Evolutionary conservation across 257 asterid genomes (phyloP), one percentile per base, ranked within the genome.

Genomic region (Nicotiana sylvestris): DNA sequence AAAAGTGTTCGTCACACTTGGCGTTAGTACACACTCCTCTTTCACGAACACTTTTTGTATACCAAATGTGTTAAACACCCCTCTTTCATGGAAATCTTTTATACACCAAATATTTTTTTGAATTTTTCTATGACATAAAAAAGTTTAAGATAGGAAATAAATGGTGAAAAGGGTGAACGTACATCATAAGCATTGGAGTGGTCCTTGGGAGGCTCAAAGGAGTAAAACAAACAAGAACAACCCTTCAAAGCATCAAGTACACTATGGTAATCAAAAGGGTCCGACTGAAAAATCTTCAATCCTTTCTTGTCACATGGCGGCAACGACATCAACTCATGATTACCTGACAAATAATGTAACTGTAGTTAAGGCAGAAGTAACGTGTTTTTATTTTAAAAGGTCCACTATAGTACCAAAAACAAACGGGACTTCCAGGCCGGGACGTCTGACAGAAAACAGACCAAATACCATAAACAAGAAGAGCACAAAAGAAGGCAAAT

Each of bases 221-320:
- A 86, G 90, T 93, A 94, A 77, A 95, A 92, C 90, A 95, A 85
- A 53, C 96, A 97, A 57, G 77, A 89, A 39, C 98, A 95, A 0
- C 97, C 97, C 81, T 88, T 92, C 21, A 95, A 85, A 0, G 99
- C 99, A 25, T 91, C 97, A 86, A 92, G 53, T 56, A 95, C 88
- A 89, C 97, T 95, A 83, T 90, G 97, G 83, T 93, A 95, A 82
- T 95, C 98, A 90, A 95, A 90, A 9, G 95, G 97, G 82, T 95
- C 99, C n/a, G 91, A 82, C 5, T 87, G 84, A 57, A 90, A 95
- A 5, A 92, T 91, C 77, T 86, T 91, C 89, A 93, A 76, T 30
- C 86, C 85, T 90, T 89, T 78, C 51, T 6, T 18, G 64, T 57
- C 5, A 35, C 32, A 4, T 35, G 57, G 5, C 57, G 1, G 5